Conservation (phyloP, 2,329 filamentous ascomycete species). For the Ophiostoma angusticollis region DNA sequence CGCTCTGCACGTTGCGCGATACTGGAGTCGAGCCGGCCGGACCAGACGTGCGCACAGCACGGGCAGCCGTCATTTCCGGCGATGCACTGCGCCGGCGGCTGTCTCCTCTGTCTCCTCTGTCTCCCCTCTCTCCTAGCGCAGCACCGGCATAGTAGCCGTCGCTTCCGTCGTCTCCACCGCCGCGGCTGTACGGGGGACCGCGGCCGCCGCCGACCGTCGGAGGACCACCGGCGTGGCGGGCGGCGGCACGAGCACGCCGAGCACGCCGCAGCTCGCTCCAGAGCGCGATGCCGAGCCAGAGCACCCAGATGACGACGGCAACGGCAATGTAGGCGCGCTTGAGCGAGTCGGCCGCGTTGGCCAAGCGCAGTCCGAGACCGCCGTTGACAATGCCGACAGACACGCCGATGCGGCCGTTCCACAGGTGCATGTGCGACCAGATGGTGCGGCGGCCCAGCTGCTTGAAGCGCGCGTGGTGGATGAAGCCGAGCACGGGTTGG, state of each 20-base stretch:
- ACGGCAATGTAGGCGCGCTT: constrained; percentile 27
- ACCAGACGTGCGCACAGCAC: neutral
- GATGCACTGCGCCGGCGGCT: neutral
- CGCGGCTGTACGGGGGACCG: neutral
- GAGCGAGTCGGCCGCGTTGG: constrained; percentile 17
- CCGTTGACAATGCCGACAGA: constrained; percentile 33
- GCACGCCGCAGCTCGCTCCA: constrained; percentile 19
- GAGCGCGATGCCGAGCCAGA: constrained; percentile 26
- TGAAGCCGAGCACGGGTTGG: constrained; percentile 29
- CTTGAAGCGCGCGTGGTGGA: constrained; percentile 31
- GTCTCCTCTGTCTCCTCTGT: too few species aligned
- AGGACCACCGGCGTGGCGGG: neutral
- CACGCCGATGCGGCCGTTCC: constrained; percentile 27
- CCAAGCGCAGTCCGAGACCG: constrained; percentile 29
- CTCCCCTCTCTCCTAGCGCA: too few species aligned
- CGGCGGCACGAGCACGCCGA: too few species aligned
- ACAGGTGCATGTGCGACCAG: constrained; percentile 31
- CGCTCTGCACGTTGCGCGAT: too few species aligned
- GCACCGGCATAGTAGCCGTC: neutral
- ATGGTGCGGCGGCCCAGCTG: constrained; percentile 23
- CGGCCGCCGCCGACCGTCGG: neutral
- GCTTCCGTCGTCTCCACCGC: neutral
- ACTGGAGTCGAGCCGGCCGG: too few species aligned
- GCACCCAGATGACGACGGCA: constrained; percentile 23
- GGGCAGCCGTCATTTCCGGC: constrained; percentile 2